Base-by-base conservation (phyloP, 768 basidiomycete species). In the Plicaturopsis crispa region DNA sequence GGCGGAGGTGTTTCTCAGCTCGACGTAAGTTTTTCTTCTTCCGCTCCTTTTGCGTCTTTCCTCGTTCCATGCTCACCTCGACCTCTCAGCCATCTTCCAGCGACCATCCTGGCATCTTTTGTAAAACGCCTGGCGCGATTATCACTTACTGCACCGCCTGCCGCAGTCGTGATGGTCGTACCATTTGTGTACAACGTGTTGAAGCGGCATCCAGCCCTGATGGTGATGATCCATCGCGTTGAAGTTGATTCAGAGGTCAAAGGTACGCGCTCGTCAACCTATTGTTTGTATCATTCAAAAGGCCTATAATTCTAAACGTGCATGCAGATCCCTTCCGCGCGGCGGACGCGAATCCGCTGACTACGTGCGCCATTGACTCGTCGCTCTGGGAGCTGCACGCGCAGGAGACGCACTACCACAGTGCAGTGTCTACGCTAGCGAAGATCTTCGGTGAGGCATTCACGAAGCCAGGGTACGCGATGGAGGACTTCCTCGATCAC, bases 401-500 rank as follows among this genome's bases (percentile, higher is more conserved):
- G 0, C 82, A 93, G 43, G 67, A 73, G 42, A 59, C 67, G 17
- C 94, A 99, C 59, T 97, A 97, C 54, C 80, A 92, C 44, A 65
- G 85, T 1, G 74, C 79, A 1, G 84, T 94, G n/a, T 78, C 87
- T n/a, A 88, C 88, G 0, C 58, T 98, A 33, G 80, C 78, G 20
- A 82, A 82, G 52, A 81, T 99, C 39, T 88, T 96, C 48, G 70
- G 71, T 10, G 91, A 93, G 54, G 82, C 85, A 4, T 96, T 99
- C 62, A 97, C 90, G n/a, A 97, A 94, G 53, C 88, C 83, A 13
- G 70, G 69, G 24, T 97, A 92, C 59, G 66, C 77, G 11, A 75
- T 96, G 77, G 94, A 98, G 48, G 94, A 98, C 55, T 99, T 98
- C 58, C 58, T 97, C 54, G 96, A 98, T 56, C 94, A 98, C 54